These are phyloP conservation scores for Beauveria sp. DNA, from an alignment of 2,329 filamentous ascomycete species.

Conservation along the genomic window DNA sequence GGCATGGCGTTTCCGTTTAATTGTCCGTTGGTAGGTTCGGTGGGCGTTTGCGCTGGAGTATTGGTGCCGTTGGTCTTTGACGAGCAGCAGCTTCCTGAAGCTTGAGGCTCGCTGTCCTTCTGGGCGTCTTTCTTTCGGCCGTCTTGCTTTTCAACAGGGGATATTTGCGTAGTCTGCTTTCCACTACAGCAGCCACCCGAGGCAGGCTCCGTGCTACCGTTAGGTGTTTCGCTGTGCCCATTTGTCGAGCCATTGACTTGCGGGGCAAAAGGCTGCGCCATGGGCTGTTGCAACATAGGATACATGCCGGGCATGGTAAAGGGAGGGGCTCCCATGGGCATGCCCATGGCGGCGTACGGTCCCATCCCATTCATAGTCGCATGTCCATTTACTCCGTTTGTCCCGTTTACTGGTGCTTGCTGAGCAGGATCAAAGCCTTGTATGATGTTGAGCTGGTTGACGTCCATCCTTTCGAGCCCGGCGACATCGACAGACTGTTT, in stretches of 20 bases:
- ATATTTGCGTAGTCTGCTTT: conserved; percentile 1
- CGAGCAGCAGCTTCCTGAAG: conserved; percentile 29
- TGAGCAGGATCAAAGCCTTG: conserved; percentile 24
- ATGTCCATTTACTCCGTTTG: conserved; percentile 7
- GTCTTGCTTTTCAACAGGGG: background rate
- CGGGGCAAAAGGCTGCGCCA: conserved; percentile 19
- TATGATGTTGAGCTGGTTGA: conserved; percentile 43
- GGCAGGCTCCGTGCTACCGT: background rate
- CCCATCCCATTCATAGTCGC: conserved; percentile 17
- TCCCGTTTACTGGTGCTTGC: conserved; percentile 14
- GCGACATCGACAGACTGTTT: conserved; percentile 44
- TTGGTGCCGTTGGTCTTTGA: conserved; percentile 17
- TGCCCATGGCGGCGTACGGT: conserved; percentile 22
- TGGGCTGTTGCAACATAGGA: conserved; percentile 25
- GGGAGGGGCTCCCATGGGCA: conserved; percentile 20
- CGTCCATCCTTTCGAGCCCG: conserved; percentile 45
- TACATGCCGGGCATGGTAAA: conserved; percentile 22
- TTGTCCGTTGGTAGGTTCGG: conserved; percentile 20
- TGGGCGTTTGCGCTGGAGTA: conserved; percentile 11
- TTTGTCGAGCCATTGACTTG: conserved; percentile 16
- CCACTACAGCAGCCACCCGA: conserved; percentile 20
- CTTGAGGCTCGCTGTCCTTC: conserved; percentile 11
- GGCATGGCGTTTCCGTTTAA: conserved; percentile 20
- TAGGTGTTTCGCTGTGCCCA: conserved; percentile 17
- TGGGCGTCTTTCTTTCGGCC: background rate